Conservation (phyloP, 2,329 filamentous ascomycete genomes). For the Pseudogymnoascus sp. region DNA sequence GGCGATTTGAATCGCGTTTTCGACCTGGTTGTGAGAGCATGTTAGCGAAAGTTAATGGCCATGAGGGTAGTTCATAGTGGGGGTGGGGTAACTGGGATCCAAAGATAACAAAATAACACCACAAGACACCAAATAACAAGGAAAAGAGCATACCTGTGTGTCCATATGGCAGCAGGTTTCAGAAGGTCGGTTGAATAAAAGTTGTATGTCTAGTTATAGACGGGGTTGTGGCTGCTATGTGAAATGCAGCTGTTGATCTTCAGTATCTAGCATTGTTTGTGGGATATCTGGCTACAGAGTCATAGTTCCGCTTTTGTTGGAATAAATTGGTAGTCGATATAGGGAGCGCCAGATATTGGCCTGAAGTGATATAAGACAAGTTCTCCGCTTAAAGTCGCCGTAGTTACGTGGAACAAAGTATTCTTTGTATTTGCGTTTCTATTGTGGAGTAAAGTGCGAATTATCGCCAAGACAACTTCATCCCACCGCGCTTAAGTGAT, state of each 20-base stretch:
- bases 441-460: constrained; percentile 7
- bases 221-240: constrained; percentile 1
- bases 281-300: constrained; percentile 4
- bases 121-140: neutral
- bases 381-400: neutral
- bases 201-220: constrained; percentile 3
- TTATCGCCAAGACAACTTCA: constrained; percentile 9
- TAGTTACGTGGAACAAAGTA: neutral
- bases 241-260: constrained; percentile 6
- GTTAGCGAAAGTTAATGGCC: neutral
- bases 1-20: constrained; percentile 92
- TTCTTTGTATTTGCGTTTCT: constrained; percentile 6
- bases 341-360: neutral
- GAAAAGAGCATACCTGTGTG: neutral
- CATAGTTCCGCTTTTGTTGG: neutral
- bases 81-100: neutral
- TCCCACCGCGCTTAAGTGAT: constrained; percentile 7
- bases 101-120: neutral
- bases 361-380: neutral
- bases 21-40: constrained; percentile 54
- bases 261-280: constrained; percentile 7
- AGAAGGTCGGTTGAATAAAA: neutral
- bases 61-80: neutral
- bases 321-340: neutral
- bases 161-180: constrained; percentile 6